Conservation (phyloP, 2,329 filamentous ascomycete species). For the Penicillium sp. region DNA sequence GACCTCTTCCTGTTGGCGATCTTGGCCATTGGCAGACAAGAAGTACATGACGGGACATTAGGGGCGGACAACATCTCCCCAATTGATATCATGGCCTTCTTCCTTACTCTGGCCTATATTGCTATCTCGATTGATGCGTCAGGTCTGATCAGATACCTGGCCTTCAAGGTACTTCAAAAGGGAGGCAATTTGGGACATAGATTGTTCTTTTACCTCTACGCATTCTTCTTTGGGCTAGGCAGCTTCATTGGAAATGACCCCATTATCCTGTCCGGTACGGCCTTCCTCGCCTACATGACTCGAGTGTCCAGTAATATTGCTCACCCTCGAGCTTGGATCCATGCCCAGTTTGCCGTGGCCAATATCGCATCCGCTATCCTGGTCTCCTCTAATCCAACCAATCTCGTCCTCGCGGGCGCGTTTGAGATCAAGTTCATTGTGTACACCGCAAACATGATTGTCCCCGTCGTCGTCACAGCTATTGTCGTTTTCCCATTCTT, state of each 20-base stretch:
- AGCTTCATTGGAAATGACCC: slow-evolving; percentile 74
- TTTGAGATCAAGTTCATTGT: slow-evolving; percentile 71
- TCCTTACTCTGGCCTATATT: slow-evolving; percentile 72
- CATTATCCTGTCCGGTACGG: slow-evolving; percentile 71
- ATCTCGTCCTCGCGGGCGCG: slow-evolving; percentile 71
- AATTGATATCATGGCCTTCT: slow-evolving; percentile 74
- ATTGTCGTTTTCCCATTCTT: slow-evolving; percentile 69
- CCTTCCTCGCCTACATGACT: slow-evolving; percentile 77
- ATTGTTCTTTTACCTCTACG: slow-evolving; percentile 72
- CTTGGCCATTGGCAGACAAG: slow-evolving; percentile 63
- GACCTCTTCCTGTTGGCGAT: slow-evolving; percentile 72
- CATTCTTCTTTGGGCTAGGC: slow-evolving; percentile 69
- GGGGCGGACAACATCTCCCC: slow-evolving; percentile 67
- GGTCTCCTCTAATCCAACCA: slow-evolving; percentile 77
- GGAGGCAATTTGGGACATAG: slow-evolving; percentile 67
- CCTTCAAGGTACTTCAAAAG: slow-evolving; percentile 69
- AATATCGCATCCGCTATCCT: slow-evolving; percentile 75
- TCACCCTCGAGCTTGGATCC: slow-evolving; percentile 72
- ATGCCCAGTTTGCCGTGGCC: slow-evolving; percentile 69
- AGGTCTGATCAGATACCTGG: slow-evolving; percentile 68
- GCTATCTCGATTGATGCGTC: slow-evolving; percentile 77
- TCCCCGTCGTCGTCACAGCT: slow-evolving; percentile 68
- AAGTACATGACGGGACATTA: slow-evolving; percentile 69
- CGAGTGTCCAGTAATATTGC: slow-evolving; percentile 71
- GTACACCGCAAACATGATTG: slow-evolving; percentile 77